Evolutionary conservation across 208 protist genomes (phyloP).

Genomic region (Leishmania major): DNA sequence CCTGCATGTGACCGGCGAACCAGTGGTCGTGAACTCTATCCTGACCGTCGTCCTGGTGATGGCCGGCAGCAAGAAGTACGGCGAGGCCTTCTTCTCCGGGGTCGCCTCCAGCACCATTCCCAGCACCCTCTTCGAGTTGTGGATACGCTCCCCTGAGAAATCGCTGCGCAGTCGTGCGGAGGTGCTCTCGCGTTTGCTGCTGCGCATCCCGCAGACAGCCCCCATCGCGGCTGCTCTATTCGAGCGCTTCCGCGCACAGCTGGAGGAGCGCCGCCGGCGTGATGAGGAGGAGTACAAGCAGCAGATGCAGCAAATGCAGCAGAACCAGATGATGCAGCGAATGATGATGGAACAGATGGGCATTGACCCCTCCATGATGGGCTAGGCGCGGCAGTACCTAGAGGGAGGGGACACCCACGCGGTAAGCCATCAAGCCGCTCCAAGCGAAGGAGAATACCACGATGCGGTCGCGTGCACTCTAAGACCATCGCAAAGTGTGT

Average conservation of each 20-base stretch:
- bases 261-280: conserved; percentile 74
- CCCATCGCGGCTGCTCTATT: conserved; percentile 41
- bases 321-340: conserved; percentile 85
- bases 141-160: conserved; percentile 66
- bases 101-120: conserved; percentile 53
- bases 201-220: conserved; percentile 48
- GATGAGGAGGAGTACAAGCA: conserved; percentile 83
- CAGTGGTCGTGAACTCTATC: conserved; percentile 60
- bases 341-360: conserved; percentile 93
- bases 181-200: conserved; percentile 61
- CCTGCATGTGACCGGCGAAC: conserved; percentile 48
- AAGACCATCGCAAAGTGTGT: no score
- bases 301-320: conserved; percentile 83
- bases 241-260: conserved; percentile 67
- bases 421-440: neutral
- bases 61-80: conserved; percentile 57
- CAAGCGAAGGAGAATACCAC: no score
- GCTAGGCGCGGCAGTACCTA: neutral
- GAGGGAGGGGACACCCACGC: neutral
- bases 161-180: conserved; percentile 68
- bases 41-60: conserved; percentile 79
- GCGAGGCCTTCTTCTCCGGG: conserved; percentile 57
- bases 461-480: neutral
- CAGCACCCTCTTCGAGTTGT: conserved; percentile 75
- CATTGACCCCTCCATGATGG: conserved; percentile 64